These are phyloP conservation scores for Ogataea allantospora DNA, from an alignment of 805 yeast genomes.

Conservation along the genomic window DNA sequence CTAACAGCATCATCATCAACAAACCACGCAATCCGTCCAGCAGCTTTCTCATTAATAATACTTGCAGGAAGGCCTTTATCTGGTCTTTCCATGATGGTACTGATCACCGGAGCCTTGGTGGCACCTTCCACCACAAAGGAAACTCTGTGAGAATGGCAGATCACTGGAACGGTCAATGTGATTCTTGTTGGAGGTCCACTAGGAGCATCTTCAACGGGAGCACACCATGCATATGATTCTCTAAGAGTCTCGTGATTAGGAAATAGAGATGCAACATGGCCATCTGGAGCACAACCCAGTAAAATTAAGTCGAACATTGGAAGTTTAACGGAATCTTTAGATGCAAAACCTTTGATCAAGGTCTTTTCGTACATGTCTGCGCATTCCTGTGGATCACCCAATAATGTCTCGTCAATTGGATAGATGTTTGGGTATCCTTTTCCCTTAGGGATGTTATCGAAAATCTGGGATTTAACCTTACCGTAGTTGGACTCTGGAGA, in stretches of 20 bases:
- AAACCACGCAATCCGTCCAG: slow-evolving; percentile 95
- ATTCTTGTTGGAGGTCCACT: slow-evolving; percentile 82
- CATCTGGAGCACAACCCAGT: slow-evolving; percentile 98
- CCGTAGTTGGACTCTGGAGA: slow-evolving; percentile 86
- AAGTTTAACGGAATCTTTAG: slow-evolving; percentile 90
- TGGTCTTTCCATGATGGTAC: slow-evolving; percentile 92
- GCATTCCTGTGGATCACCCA: slow-evolving; percentile 83
- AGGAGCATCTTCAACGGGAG: slow-evolving; percentile 90
- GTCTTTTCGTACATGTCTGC: slow-evolving; percentile 91
- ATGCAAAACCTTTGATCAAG: slow-evolving; percentile 86
- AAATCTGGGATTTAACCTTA: slow-evolving; percentile 76
- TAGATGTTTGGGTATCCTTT: slow-evolving; percentile 64
- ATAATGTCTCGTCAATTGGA: slow-evolving; percentile 76
- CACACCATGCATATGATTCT: slow-evolving; percentile 92
- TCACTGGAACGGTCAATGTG: slow-evolving; percentile 89
- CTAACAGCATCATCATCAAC: slow-evolving; percentile 90
- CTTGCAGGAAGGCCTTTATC: slow-evolving; percentile 94
- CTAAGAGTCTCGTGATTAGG: slow-evolving; percentile 88
- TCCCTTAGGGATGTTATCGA: slow-evolving; percentile 61
- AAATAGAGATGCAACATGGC: slow-evolving; percentile 94
- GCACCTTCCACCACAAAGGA: slow-evolving; percentile 96
- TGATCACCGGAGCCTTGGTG: slow-evolving; percentile 88
- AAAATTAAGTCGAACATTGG: slow-evolving; percentile 91
- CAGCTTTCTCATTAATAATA: slow-evolving; percentile 93
- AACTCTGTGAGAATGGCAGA: slow-evolving; percentile 88